Percentiles rank a stretch among this genome's conserved stretches.
These are phyloP conservation scores for Peronospora tabacina DNA, from an alignment of 352 stramenopile genomes.

Conservation along the genomic window DNA sequence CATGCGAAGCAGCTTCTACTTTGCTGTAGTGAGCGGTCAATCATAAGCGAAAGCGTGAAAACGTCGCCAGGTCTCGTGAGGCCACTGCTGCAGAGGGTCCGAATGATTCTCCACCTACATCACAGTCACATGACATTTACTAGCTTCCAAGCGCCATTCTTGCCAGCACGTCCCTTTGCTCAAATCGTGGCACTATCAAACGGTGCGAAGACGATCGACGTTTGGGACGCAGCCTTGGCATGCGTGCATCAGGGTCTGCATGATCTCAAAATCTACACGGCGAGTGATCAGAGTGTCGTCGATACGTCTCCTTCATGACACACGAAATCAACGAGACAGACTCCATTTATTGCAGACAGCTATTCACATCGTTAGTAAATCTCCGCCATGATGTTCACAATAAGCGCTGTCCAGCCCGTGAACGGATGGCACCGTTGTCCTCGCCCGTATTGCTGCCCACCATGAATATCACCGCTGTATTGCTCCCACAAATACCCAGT, in stretches of 20 bases:
- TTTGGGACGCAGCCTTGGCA: too few species aligned
- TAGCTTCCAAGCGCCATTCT: conserved; percentile 5
- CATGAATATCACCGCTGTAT: conserved; percentile 78
- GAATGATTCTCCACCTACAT: conserved; percentile 68
- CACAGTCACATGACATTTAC: conserved; percentile 45
- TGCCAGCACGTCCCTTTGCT: too few species aligned
- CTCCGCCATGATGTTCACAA: conserved; percentile 91
- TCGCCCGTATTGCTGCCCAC: conserved; percentile 43
- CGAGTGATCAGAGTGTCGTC: conserved; percentile 18
- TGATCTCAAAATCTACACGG: conserved; percentile 18
- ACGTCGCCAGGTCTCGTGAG: conserved; percentile 45
- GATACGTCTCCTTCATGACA: background rate
- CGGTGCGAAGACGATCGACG: too few species aligned
- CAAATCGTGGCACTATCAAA: too few species aligned
- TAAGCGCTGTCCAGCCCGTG: conserved; percentile 89
- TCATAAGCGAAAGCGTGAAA: conserved; percentile 60
- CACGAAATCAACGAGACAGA: background rate
- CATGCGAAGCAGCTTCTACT: conserved; percentile 62
- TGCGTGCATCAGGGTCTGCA: background rate
- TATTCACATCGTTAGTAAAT: conserved; percentile 51
- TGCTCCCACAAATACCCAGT: conserved; percentile 92
- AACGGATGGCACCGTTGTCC: conserved; percentile 89
- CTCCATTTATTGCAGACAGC: background rate
- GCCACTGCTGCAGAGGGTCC: conserved; percentile 49
- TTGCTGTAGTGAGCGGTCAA: conserved; percentile 44